Evolutionary conservation across 148 eudicot species (phyloP), one percentile per base, ranked within the genome.

Genomic region (Fagopyrum homotropicum): DNA sequence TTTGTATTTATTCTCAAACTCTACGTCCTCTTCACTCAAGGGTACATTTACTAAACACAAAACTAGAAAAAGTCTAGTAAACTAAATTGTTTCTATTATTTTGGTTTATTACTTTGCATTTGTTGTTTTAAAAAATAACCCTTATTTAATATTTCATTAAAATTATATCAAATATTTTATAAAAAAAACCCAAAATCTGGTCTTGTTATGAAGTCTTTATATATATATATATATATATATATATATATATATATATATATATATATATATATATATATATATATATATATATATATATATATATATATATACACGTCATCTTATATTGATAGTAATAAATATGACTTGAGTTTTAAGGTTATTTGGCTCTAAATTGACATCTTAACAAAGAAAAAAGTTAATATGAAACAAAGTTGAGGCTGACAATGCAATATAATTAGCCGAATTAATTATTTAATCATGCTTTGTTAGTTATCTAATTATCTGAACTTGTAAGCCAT

Each of bases 401-500:
- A 57, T 7, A 56, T n/a, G 9, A 2, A 17, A 19, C 19, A 50
- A 5, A 57, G 63, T 57, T 22, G 63, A 57, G 40, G 44, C 68
- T 61, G 5, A 26, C 22, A n/a, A 64, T 64, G n/a, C 45, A 48
- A 48, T 9, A 63, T 64, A 1, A 7, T 30, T 64, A 64, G 69
- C 15, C 29, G 69, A 30, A 64, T 30, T 11, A 30, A 30, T 64
- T 35, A 60, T 22, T 22, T 7, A 19, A 22, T 22, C 40, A 11
- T 22, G 35, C 9, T 9, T 30, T 22, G 66, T 59, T 59, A 61
- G 59, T 11, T 59, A 22, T 35, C 8, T n/a, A 56, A 9, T 66
- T 66, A 66, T 66, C 71, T 66, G 19, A 66, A 40, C 71, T 43
- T 66, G 71, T 15, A 66, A 66, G 71, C 71, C 71, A 66, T 40